These are phyloP conservation scores for Rhizoclosmatium globosum DNA, from an alignment of 192 early-diverging fungal species.

Conservation along the genomic window DNA sequence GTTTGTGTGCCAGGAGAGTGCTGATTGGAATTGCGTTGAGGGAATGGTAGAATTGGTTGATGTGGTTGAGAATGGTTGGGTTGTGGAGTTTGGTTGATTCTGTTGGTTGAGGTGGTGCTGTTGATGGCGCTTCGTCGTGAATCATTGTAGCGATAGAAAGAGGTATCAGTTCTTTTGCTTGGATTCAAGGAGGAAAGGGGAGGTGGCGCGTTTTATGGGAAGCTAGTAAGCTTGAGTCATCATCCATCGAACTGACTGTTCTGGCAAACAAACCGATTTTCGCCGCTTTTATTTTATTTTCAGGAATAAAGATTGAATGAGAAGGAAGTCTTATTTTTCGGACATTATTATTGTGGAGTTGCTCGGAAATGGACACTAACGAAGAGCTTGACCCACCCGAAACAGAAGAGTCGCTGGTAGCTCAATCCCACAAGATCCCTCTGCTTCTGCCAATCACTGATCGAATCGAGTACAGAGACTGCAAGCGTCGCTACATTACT, in stretches of 20 bases:
- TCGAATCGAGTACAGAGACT: neutral
- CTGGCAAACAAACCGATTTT: too few relatives aligned
- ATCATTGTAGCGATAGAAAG: neutral
- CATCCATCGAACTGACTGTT: neutral
- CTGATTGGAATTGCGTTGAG: conserved; percentile 42
- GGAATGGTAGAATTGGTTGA: conserved; percentile 24
- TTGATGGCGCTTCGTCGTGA: neutral
- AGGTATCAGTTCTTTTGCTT: neutral
- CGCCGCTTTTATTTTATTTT: too few relatives aligned
- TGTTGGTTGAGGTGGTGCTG: neutral
- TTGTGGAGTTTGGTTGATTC: neutral
- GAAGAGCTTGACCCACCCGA: neutral
- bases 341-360: too few relatives aligned
- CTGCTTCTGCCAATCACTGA: too few relatives aligned
- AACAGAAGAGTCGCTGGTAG: neutral
- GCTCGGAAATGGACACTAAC: neutral
- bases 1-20: conserved; percentile 40
- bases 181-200: neutral
- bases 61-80: neutral
- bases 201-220: neutral
- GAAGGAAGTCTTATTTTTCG: too few relatives aligned
- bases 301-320: too few relatives aligned
- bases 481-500: conserved; percentile 17
- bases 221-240: neutral
- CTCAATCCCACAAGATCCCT: neutral